phyloP scores from a whole-genome alignment of 805 yeast genomes.

The Cyberlindnera euphorbiae region DNA sequence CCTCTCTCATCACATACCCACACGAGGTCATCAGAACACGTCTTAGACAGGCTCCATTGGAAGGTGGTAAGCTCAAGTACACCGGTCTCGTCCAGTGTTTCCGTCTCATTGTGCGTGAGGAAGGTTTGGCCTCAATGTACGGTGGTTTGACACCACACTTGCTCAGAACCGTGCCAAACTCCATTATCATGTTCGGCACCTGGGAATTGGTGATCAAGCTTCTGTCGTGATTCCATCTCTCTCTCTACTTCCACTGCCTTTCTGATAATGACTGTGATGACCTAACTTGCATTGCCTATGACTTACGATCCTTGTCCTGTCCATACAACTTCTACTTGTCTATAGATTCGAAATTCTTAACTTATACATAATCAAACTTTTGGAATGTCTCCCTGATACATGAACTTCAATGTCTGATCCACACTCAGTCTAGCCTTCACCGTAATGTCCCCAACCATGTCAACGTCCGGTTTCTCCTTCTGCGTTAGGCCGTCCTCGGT shows the following conservation, averaged over 20 bases:
- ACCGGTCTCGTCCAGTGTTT: slow-evolving; percentile 88
- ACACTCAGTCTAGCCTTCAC: slow-evolving; percentile 22
- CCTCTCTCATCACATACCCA: slow-evolving; percentile 90
- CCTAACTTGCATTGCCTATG: no score
- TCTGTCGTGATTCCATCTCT: slow-evolving; percentile 38
- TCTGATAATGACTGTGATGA: no score
- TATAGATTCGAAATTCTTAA: background rate
- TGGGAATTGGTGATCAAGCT: slow-evolving; percentile 81
- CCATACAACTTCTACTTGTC: background rate
- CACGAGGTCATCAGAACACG: slow-evolving; percentile 97
- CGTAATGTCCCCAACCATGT: background rate
- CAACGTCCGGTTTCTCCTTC: no score
- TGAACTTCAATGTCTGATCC: slow-evolving; percentile 38
- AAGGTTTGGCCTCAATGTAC: slow-evolving; percentile 89
- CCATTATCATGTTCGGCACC: slow-evolving; percentile 98
- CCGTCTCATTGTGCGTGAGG: slow-evolving; percentile 79
- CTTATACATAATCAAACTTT: background rate
- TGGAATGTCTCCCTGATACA: slow-evolving; percentile 39
- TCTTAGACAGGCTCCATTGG: slow-evolving; percentile 87
- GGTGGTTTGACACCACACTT: slow-evolving; percentile 98
- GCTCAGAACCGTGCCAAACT: slow-evolving; percentile 94
- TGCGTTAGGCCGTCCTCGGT: slow-evolving; percentile 20
- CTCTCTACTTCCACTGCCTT: no score
- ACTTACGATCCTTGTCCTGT: slow-evolving; percentile 1
- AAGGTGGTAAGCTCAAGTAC: slow-evolving; percentile 78